Conservation (phyloP, 352 stramenopile genomes). For the Globisporangium rhizosaccharum region DNA sequence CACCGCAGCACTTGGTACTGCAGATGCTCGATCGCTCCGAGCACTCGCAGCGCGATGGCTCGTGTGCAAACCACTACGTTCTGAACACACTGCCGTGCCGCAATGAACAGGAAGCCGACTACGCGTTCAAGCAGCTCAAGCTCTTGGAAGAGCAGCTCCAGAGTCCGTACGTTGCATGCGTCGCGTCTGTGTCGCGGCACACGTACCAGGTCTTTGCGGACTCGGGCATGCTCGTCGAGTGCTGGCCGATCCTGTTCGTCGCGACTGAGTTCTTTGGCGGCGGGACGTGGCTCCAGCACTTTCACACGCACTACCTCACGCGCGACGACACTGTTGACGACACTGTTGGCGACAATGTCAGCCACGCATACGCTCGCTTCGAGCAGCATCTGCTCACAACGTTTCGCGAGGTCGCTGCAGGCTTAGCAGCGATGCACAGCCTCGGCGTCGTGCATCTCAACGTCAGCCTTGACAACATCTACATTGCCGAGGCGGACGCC, state of each 20-base stretch:
- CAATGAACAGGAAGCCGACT: conserved; percentile 31
- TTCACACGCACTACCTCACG: conserved; percentile 15
- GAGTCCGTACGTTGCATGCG: conserved; percentile 32
- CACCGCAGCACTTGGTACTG: conserved; percentile 37
- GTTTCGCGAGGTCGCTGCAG: conserved; percentile 46
- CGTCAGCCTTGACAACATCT: conserved; percentile 46
- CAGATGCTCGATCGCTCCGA: conserved; percentile 20
- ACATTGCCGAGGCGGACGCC: conserved; percentile 9
- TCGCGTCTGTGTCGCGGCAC: conserved; percentile 33
- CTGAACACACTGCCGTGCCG: conserved; percentile 45
- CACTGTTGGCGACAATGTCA: not conserved
- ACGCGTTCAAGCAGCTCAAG: conserved; percentile 27
- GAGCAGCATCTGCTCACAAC: conserved; percentile 28
- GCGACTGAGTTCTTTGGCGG: conserved; percentile 32
- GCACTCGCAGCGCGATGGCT: conserved; percentile 10
- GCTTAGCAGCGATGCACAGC: conserved; percentile 50
- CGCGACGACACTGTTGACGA: not conserved
- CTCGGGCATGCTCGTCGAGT: conserved; percentile 52
- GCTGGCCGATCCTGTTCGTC: conserved; percentile 55
- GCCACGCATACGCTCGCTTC: conserved; percentile 14
- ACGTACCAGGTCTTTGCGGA: conserved; percentile 61
- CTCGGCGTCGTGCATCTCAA: conserved; percentile 49
- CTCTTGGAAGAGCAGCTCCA: conserved; percentile 27
- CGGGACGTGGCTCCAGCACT: conserved; percentile 33
- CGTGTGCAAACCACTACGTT: conserved; percentile 19